Conservation (phyloP, 108 stramenopile genomes). For the Aurantiochytrium sp. region DNA sequence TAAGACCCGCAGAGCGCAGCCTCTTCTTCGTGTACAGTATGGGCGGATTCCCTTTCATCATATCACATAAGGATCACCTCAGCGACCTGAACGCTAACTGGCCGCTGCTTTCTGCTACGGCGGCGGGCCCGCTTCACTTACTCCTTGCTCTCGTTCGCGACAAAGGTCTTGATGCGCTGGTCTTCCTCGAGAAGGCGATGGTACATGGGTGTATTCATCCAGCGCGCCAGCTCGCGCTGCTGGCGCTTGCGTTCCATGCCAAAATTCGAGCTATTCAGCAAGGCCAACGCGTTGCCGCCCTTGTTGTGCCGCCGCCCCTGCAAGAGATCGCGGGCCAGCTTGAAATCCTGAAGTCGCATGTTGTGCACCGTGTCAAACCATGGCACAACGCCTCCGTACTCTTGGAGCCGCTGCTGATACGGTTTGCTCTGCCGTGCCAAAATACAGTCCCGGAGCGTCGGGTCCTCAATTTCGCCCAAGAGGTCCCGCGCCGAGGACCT, state of each 20-base stretch:
- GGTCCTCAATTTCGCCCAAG: neutral
- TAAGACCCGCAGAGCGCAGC: too few species aligned
- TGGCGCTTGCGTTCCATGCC: neutral
- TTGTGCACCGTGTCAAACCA: constrained; percentile 2
- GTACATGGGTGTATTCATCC: neutral
- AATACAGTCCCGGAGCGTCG: neutral
- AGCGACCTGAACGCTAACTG: neutral
- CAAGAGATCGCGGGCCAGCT: neutral
- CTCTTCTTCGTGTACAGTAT: too few species aligned
- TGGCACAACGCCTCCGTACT: neutral
- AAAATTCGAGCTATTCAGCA: neutral
- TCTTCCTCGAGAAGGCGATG: neutral
- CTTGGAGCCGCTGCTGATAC: neutral
- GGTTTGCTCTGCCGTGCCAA: neutral
- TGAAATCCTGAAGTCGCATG: neutral
- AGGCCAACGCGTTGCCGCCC: neutral
- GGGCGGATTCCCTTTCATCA: too few species aligned
- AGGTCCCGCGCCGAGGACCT: neutral
- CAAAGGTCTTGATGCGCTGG: neutral
- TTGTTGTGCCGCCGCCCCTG: neutral
- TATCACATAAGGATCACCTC: too few species aligned
- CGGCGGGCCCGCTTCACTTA: too few species aligned
- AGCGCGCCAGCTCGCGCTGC: neutral
- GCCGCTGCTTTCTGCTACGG: neutral
- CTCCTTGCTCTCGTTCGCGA: neutral